Evolutionary conservation across 78 protist species (phyloP).

Genomic region (Paulinella micropora): DNA sequence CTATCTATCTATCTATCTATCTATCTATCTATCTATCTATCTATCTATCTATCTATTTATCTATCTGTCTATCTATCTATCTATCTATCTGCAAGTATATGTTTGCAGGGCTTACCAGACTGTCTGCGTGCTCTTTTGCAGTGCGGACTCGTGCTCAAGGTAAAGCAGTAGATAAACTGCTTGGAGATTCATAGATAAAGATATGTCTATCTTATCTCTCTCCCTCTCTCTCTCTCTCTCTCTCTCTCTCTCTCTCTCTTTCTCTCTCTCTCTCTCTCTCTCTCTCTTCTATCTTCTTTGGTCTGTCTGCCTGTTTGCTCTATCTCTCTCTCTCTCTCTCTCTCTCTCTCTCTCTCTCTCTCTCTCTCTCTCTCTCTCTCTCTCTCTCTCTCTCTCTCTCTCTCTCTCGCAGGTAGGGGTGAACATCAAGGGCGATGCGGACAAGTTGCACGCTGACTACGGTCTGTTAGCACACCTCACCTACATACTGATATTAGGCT

Average conservation of each 20-base stretch:
- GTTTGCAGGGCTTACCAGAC: background rate
- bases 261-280: background rate
- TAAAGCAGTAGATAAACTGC: background rate
- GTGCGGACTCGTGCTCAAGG: too few relatives aligned
- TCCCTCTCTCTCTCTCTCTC: background rate
- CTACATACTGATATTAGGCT: too few relatives aligned
- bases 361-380: background rate
- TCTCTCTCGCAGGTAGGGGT: too few relatives aligned
- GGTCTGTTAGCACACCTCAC: too few relatives aligned
- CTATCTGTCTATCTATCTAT: too few relatives aligned
- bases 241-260: background rate
- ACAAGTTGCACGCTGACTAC: too few relatives aligned
- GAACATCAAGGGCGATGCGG: too few relatives aligned
- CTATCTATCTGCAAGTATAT: too few relatives aligned
- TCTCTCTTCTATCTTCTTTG: too few relatives aligned
- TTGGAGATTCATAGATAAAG: background rate
- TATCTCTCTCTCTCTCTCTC: background rate
- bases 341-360: background rate
- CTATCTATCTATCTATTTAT: too few relatives aligned
- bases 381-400: background rate
- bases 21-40: too few relatives aligned
- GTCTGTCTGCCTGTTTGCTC: background rate
- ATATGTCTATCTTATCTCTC: background rate
- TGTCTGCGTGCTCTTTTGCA: background rate
- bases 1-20: too few relatives aligned